Conservation (phyloP, 148 eudicot genomes). For the Talinum fruticosum region DNA sequence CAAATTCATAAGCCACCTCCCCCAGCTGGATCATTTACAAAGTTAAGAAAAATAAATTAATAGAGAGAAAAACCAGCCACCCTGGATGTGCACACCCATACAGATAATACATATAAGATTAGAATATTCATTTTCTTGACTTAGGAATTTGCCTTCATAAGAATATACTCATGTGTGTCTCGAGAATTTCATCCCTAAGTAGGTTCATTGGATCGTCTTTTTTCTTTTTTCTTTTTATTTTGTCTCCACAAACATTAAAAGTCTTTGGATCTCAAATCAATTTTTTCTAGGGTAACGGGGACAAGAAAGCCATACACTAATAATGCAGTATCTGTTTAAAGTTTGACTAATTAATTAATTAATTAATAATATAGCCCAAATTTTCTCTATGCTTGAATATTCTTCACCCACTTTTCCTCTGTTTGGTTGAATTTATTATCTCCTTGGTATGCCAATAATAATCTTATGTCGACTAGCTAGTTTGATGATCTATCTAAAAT, state of each 20-base stretch:
- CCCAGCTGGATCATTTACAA: constrained; percentile 23
- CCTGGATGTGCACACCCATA: neutral
- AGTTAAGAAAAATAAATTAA: no score
- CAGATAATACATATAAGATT: neutral
- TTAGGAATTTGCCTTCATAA: neutral
- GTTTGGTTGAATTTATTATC: neutral
- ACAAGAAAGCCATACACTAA: neutral
- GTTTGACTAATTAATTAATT: neutral
- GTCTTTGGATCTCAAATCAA: neutral
- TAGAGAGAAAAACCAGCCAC: neutral
- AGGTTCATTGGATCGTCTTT: constrained; percentile 17
- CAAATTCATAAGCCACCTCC: constrained; percentile 9
- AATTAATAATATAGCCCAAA: neutral
- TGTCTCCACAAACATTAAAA: neutral
- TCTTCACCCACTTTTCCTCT: constrained; percentile 2
- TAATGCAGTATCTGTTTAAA: neutral
- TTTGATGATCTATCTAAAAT: neutral
- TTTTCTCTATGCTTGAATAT: neutral
- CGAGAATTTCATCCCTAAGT: neutral
- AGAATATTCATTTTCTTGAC: constrained; percentile 21
- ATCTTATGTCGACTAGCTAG: neutral
- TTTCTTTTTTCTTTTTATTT: neutral
- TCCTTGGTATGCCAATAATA: neutral
- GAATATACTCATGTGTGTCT: neutral
- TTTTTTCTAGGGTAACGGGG: neutral